phyloP scores from a whole-genome alignment of 768 basidiomycete genomes.

The Suillus subluteus region DNA sequence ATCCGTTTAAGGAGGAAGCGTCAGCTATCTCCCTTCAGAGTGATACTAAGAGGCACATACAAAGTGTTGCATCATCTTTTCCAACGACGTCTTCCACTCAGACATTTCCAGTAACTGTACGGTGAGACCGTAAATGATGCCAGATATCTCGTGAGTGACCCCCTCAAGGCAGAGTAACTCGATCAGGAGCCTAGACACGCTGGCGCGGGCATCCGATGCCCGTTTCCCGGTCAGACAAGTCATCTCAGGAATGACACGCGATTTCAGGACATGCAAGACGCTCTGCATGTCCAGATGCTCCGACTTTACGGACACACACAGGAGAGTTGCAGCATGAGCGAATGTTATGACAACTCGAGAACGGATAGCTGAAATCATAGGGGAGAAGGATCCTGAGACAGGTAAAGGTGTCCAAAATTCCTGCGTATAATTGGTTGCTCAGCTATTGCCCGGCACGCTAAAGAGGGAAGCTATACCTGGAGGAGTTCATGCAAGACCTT shows the following conservation, averaged over 20 bases:
- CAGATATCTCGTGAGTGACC: slow-evolving; percentile 31
- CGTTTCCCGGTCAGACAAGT: slow-evolving; percentile 39
- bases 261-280: slow-evolving; percentile 44
- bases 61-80: slow-evolving; percentile 42
- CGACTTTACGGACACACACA: not conserved
- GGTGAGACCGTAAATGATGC: slow-evolving; percentile 35
- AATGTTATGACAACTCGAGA: slow-evolving; percentile 49
- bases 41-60: slow-evolving; percentile 35
- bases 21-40: not conserved
- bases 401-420: slow-evolving; percentile 10
- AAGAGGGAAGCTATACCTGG: slow-evolving; percentile 42
- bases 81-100: slow-evolving; percentile 48
- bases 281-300: slow-evolving; percentile 29
- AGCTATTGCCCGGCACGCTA: not conserved
- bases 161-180: slow-evolving; percentile 39
- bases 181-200: slow-evolving; percentile 47
- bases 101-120: slow-evolving; percentile 45
- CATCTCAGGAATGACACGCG: slow-evolving; percentile 53
- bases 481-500: slow-evolving; percentile 53
- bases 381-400: slow-evolving; percentile 23
- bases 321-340: slow-evolving; percentile 26
- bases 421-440: not conserved
- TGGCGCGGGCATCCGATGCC: slow-evolving; percentile 39
- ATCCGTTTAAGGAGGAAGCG: slow-evolving; percentile 33
- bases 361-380: slow-evolving; percentile 50